Evolutionary conservation across 2,329 filamentous ascomycete species (phyloP), one percentile per base, ranked within the genome.

Genomic region (Gaeumannomyces sp.): DNA sequence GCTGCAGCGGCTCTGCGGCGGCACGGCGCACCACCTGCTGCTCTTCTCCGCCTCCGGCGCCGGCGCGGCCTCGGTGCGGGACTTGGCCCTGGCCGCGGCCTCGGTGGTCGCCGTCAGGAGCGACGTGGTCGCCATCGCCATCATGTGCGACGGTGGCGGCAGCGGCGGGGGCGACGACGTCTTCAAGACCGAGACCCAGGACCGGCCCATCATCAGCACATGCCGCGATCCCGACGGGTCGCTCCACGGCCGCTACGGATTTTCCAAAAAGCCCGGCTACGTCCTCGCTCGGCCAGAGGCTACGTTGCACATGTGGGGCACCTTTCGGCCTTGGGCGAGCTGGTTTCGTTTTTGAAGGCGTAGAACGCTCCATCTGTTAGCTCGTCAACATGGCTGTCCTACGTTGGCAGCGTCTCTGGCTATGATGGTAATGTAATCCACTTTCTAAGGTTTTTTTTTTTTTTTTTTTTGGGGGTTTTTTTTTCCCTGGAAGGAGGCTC

Each of bases 241-340:
- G 25, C 60, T 76, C 45, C 73, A 75, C 67, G 56, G 56, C 28
- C 67, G 65, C 45, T 74, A 73, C 61, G 74, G 75, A 2, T 74
- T 76, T 59, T 11, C 27, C 14, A 64, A 60, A 2, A 64, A 61
- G 62, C 66, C 72, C 0, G 73, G 73, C 1, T 73, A 72, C 60
- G 71, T 72, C 3, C 66, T 74, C 16, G 68, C 75, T 25, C 69
- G 74, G 11, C 75, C 74, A 3, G 75, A 76, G 68, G 69, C 1
- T 75, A 76, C 62, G 67, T 75, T 8, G 73, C 68, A 31, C 72
- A 73, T 31, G 72, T 76, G 61, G 74, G 74, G 3, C 67, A 67
- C 27, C 64, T 74, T 64, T 64, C 67, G 10, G 67, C 67, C 7
- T 35, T 74, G 61, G 67, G 69, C 28, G 70, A 70, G 60, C 60